Conservation (phyloP, 2,329 filamentous ascomycete species). For the Emergomyces africanus region DNA sequence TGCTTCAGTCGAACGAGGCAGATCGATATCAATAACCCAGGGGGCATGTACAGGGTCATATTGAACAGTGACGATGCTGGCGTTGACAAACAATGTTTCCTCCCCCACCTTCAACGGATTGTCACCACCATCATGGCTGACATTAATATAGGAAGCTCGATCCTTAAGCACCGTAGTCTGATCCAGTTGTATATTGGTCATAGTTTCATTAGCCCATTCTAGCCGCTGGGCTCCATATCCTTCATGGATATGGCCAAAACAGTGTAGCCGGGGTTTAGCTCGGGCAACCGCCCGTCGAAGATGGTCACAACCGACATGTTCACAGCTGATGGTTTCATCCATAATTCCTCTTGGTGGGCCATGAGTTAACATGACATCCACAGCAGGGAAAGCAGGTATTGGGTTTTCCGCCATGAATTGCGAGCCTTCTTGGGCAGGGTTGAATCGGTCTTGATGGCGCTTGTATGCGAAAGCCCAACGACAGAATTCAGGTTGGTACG, state of each 20-base stretch:
- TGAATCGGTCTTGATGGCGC: constrained; percentile 40
- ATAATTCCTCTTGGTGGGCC: constrained; percentile 42
- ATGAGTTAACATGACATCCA: constrained; percentile 50
- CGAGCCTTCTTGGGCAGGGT: constrained; percentile 18
- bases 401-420: constrained; percentile 22
- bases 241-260: constrained; percentile 52
- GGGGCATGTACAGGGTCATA: constrained; percentile 41
- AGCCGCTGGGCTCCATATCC: constrained; percentile 35
- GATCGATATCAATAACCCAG: constrained; percentile 44
- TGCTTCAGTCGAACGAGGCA: constrained; percentile 16
- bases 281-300: constrained; percentile 40
- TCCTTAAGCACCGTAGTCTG: constrained; percentile 19
- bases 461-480: constrained; percentile 45
- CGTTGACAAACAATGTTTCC: constrained; percentile 47
- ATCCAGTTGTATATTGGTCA: constrained; percentile 14
- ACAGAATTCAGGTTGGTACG: constrained; percentile 44
- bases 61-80: constrained; percentile 40
- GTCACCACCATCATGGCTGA: constrained; percentile 17
- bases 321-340: constrained; percentile 25
- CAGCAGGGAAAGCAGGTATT: constrained; percentile 30
- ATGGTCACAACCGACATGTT: constrained; percentile 42
- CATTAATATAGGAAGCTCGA: constrained; percentile 23
- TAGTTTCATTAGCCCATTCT: constrained; percentile 12
- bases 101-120: constrained; percentile 30
- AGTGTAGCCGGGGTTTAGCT: constrained; percentile 42